Evolutionary conservation across 179 eudicot species (phyloP), one percentile per base, ranked within the genome.

Genomic region (Silene vulgaris): DNA sequence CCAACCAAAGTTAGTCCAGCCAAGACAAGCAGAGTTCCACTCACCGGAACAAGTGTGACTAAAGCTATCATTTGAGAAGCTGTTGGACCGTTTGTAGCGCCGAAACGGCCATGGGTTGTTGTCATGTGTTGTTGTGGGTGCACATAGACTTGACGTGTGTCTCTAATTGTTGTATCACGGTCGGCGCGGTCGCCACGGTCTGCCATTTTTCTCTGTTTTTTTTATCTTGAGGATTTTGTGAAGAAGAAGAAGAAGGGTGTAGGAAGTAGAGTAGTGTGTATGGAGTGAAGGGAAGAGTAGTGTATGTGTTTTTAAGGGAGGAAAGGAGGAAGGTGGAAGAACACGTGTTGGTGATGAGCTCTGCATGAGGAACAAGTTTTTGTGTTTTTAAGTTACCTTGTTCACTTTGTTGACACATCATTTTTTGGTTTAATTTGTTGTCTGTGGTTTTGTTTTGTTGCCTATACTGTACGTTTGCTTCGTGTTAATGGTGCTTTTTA

Each of bases 1-100:
- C 86, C 90, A 0, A 69, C 82, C 0, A 90, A 75, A 8, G 84
- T 81, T 2, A 90, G 35, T 0, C 92, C 92, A 2, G 90, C 86
- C 8, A 90, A 80, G 70, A 78, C 75, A 4, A 90, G 85, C 21
- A 90, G 87, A 75, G 84, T 77, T 4, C 89, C 92, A 17, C 86
- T 82, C 5, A 90, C 56, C 0, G 96, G 92, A 69, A 90, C 79
- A 17, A 90, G 83, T 4, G 90, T 82, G 3, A 86, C 69, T 0
- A 89, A 75, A 3, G 91, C 92, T 0, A 90, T 61, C 32, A 88
- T 65, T 75, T 88, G 85, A 29, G 82, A 43, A 0, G 86, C 72
- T 29, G 90, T 76, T 5, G 96, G 89, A 21, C 92, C 86, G 5
- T 69, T 69, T 0, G 67, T 40, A 21, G 30, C 16, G 4, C 81